phyloP scores from a whole-genome alignment of 2,329 filamentous ascomycete species.

The Xenosphaeropsis pyriputrescens region DNA sequence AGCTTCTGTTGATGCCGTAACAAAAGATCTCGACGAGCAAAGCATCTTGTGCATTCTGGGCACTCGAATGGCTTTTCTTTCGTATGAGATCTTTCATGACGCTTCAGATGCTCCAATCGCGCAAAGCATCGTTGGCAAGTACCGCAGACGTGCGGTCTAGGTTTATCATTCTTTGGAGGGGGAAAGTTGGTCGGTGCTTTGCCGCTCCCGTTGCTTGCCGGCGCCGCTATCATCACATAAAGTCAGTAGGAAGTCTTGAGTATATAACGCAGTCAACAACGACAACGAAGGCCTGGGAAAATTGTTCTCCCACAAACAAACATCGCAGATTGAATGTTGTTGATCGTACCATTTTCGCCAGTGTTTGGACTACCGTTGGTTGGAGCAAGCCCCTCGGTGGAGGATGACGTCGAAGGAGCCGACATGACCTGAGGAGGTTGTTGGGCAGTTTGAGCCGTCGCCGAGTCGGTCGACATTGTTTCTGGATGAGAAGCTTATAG shows the following conservation, averaged over 20 bases:
- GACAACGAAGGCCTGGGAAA: neutral
- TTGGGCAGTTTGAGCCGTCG: too few species aligned
- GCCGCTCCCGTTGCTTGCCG: constrained; percentile 1
- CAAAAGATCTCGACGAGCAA: constrained; percentile 82
- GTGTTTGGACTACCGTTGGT: too few species aligned
- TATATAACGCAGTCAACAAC: too few species aligned
- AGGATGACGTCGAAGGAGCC: too few species aligned
- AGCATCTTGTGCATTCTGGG: constrained; percentile 85
- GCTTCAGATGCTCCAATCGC: constrained; percentile 87
- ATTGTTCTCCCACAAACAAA: too few species aligned
- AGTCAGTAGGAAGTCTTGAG: constrained; percentile 1
- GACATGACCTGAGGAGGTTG: too few species aligned
- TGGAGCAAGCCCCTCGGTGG: too few species aligned
- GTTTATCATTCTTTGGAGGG: constrained; percentile 92
- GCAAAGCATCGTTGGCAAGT: constrained; percentile 91
- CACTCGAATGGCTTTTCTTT: constrained; percentile 98
- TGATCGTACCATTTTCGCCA: too few species aligned
- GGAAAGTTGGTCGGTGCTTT: constrained; percentile 31
- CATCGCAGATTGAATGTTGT: too few species aligned
- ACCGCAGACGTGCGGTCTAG: constrained; percentile 81
- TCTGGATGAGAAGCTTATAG: too few species aligned
- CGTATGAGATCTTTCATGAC: constrained; percentile 93
- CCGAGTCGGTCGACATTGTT: too few species aligned
- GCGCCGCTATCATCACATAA: neutral
- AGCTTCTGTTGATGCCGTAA: constrained; percentile 96